Percentiles rank a stretch among this genome's conserved stretches.
Conservation (phyloP, 345 rosid species). For the Jatropha curcas region DNA sequence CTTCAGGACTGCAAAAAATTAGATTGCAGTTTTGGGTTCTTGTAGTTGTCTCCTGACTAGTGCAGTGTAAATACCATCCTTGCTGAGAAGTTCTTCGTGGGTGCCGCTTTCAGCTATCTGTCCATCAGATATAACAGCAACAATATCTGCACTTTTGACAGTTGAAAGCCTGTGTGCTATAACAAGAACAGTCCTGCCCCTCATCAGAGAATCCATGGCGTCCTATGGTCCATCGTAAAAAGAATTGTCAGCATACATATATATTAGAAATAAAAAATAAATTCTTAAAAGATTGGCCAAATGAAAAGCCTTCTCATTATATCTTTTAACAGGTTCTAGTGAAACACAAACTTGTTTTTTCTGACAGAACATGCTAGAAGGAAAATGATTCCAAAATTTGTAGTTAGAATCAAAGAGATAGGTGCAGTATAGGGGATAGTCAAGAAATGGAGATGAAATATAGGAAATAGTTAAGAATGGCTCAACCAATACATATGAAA, state of each 20-base stretch:
- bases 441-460: neutral
- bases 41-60: slow-evolving; percentile 75
- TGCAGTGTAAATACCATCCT: slow-evolving; percentile 60
- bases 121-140: slow-evolving; percentile 86
- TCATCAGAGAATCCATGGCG: slow-evolving; percentile 96
- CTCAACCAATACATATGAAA: neutral
- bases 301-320: neutral
- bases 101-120: slow-evolving; percentile 52
- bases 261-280: neutral
- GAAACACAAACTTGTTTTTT: neutral
- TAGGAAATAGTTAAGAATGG: neutral
- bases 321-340: neutral
- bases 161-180: slow-evolving; percentile 96
- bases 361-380: neutral
- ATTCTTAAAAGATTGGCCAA: neutral
- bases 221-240: slow-evolving; percentile 43
- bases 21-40: slow-evolving; percentile 24
- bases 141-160: slow-evolving; percentile 76
- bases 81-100: slow-evolving; percentile 45
- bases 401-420: too few relatives aligned
- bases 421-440: neutral
- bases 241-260: neutral
- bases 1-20: neutral
- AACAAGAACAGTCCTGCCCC: slow-evolving; percentile 88
- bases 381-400: neutral